phyloP scores from a whole-genome alignment of 306 rosid species.

The Prunus persica region DNA sequence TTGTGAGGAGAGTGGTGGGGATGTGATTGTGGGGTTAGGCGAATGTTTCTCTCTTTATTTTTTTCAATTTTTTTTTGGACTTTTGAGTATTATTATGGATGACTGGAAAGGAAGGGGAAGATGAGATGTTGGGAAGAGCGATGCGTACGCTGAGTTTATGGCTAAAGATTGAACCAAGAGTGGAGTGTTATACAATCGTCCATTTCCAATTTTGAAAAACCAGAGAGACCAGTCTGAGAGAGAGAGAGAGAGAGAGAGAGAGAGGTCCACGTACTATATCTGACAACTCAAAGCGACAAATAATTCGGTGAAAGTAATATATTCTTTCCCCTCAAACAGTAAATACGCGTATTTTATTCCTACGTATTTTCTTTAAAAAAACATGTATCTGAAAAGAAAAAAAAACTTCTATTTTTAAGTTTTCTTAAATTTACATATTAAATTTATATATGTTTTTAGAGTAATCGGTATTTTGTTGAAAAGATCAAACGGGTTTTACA shows the following conservation, averaged over 20 bases:
- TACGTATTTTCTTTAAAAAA: neutral
- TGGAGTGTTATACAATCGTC: neutral
- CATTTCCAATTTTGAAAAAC: constrained; percentile 1
- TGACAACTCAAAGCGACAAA: constrained; percentile 10
- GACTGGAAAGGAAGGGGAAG: neutral
- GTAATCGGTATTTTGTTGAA: no score
- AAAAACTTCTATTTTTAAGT: no score
- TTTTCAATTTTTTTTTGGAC: neutral
- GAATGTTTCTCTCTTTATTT: neutral
- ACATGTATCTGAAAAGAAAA: no score
- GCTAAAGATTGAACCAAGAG: neutral
- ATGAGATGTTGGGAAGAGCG: constrained; percentile 9
- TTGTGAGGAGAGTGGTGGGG: neutral
- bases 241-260: neutral
- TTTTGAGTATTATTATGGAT: neutral
- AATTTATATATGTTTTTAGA: no score
- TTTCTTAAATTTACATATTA: no score
- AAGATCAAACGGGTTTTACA: no score
- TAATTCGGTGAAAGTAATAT: neutral
- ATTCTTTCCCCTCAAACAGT: neutral
- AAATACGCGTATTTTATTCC: neutral
- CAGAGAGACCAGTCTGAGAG: neutral
- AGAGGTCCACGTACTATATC: neutral
- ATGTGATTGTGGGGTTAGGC: neutral
- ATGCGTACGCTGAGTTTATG: constrained; percentile 10